Base-by-base conservation (phyloP, 768 basidiomycete genomes). In the Podaxis sp. region DNA sequence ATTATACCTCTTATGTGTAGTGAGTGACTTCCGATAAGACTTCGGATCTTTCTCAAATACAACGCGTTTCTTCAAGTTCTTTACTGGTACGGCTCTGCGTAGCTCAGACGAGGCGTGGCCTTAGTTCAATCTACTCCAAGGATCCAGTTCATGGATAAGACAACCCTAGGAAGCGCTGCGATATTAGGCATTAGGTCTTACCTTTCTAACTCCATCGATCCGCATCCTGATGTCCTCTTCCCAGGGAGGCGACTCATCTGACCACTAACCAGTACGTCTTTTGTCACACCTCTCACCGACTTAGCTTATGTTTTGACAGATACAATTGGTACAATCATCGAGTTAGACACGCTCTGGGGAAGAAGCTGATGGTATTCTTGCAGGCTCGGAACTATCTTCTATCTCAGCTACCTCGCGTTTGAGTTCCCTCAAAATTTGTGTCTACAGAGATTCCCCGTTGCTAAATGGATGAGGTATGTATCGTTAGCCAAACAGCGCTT, bases 111-210 rank as follows among this genome's bases (percentile, higher is more conserved):
- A 56, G 35, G 42, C 27, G 36, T 27, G 35, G 9, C 32, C 40
- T 6, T 46, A 47, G 10, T 28, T 55, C 25, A 14, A 16, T 7
- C n/a, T 44, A 21, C 32, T n/a, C 3, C 59, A 61, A 85, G 88
- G 81, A 79, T 90, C n/a, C 88, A 90, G 67, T 89, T 85, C 62
- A 89, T 89, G 85, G 89, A 90, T 63, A 89, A 89, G 72, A 86
- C 84, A 0, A 90, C 88, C 0, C 74, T 90, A 3, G 88, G 87
- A 1, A 83, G 79, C 61, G 67, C 87, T 0, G 83, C 89, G 1
- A 88, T 90, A 63, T 77, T 91, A 47, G 89, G 89, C 1, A 90
- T 90, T 66, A 73, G 75, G 89, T 87, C 37, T 62, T 21, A 5
- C 40, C 57, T 18, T 18, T 32, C 10, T n/a, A n/a, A 13, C 4